Percentiles rank a stretch among this genome's conserved stretches.
phyloP scores from a whole-genome alignment of 2,329 filamentous ascomycete species.

The Pyrenochaeta sp. region DNA sequence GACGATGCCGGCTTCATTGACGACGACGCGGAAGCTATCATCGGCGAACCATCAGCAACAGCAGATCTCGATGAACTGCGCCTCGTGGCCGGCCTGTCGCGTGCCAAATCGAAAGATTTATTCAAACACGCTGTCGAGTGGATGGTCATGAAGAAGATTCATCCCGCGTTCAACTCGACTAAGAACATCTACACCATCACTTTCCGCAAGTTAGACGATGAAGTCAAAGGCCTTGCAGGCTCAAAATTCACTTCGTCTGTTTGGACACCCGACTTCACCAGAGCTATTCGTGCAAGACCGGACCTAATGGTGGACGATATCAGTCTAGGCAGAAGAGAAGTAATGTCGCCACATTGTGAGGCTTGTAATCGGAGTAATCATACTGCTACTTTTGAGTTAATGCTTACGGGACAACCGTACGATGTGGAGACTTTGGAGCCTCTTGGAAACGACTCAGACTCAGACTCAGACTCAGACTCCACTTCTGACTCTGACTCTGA shows the following conservation, averaged over 20 bases:
- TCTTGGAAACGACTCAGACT: slow-evolving; percentile 56
- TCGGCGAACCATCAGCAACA: slow-evolving; percentile 54
- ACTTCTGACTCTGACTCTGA: slow-evolving; percentile 34
- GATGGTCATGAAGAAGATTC: slow-evolving; percentile 81
- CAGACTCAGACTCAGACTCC: slow-evolving; percentile 29
- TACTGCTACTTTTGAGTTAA: slow-evolving; percentile 70
- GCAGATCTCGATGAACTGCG: slow-evolving; percentile 67
- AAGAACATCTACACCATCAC: slow-evolving; percentile 73
- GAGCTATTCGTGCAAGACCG: slow-evolving; percentile 71
- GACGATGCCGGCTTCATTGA: slow-evolving; percentile 71
- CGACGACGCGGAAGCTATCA: slow-evolving; percentile 65
- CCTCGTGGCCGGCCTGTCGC: slow-evolving; percentile 73
- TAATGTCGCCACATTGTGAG: slow-evolving; percentile 61
- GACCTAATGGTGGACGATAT: slow-evolving; percentile 55
- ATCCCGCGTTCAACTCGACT: slow-evolving; percentile 71
- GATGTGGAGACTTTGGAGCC: slow-evolving; percentile 71
- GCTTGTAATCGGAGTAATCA: slow-evolving; percentile 76
- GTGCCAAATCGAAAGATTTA: slow-evolving; percentile 73
- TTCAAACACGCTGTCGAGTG: slow-evolving; percentile 80
- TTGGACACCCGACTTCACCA: slow-evolving; percentile 74
- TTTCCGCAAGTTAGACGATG: slow-evolving; percentile 76
- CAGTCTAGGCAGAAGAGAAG: slow-evolving; percentile 11
- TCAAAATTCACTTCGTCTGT: slow-evolving; percentile 76
- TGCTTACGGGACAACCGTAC: slow-evolving; percentile 73
- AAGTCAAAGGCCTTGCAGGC: slow-evolving; percentile 71